These are phyloP conservation scores for Dendrocalamus sinicus DNA, from an alignment of 176 grass and related monocot genomes.

Conservation along the genomic window DNA sequence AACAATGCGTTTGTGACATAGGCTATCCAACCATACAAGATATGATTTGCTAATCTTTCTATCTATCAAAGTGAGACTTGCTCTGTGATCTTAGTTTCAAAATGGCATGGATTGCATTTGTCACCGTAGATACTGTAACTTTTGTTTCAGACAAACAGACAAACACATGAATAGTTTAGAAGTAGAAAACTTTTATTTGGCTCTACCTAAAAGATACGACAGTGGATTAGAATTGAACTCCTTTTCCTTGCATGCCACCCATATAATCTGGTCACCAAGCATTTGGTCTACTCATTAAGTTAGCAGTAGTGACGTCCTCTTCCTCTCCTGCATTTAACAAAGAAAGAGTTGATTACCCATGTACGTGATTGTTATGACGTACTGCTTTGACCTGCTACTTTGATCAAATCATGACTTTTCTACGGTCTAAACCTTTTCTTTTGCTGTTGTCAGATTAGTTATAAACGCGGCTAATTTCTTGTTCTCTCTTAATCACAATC, in stretches of 20 bases:
- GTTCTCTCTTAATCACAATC: neutral
- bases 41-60: conserved; percentile 11
- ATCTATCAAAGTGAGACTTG: conserved; percentile 7
- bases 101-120: conserved; percentile 30
- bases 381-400: conserved; percentile 27
- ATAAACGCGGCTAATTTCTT: conserved; percentile 32
- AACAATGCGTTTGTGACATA: conserved; percentile 31
- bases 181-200: conserved; percentile 2
- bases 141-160: conserved; percentile 34
- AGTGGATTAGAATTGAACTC: neutral
- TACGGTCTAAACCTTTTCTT: neutral
- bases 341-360: neutral
- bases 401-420: neutral
- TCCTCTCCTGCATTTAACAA: conserved; percentile 8
- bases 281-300: conserved; percentile 23
- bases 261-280: neutral
- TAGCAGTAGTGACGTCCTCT: neutral
- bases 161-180: conserved; percentile 1
- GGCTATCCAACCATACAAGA: conserved; percentile 25
- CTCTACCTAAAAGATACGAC: conserved; percentile 11
- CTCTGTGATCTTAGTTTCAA: conserved; percentile 14
- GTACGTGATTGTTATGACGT: conserved; percentile 9
- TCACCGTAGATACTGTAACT: conserved; percentile 24
- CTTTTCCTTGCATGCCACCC: neutral
- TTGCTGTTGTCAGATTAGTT: neutral